Base-by-base conservation (phyloP, 208 protist species). In the Crithidia fasciculata region DNA sequence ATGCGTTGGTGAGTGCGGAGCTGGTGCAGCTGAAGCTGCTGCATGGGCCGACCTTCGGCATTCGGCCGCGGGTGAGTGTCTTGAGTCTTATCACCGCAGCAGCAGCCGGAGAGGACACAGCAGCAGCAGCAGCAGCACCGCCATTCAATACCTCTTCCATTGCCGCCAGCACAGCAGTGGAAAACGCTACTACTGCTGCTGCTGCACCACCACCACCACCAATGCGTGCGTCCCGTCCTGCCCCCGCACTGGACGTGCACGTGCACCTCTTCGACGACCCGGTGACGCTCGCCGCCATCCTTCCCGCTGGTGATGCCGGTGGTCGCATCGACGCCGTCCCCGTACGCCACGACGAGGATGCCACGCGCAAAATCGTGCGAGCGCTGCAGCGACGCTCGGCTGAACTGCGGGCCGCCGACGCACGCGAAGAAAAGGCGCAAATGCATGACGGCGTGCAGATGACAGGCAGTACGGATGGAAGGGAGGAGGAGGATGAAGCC, bases 1-100 rank as follows among this genome's bases (percentile, higher is more conserved):
- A 98, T 72, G 93, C 94, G 6, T 45, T 64, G n/a, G 81, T 86
- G 8, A 93, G 90, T 62, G 82, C 92, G 28, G 85, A 97, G 58
- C 81, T 98, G 18, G 82, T 91, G 45, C 79, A 88, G 53, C 74
- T 98, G 13, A 97, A 97, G 72, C 67, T 97, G 39, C 40, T 79
- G 10, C n/a, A 93, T 40, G 95, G 95, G 9, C 88, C 83, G 4
- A 44, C 67, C 9, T 96, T 97, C 78, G 95, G 90, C 19, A 55
- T 94, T 6, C 78, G 82, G 3, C 50, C 80, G 19, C 75, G 79
- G 8, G 85, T 91, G 16, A 96, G 81, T 74, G 76, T 96, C 8
- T 69, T 96, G 12, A 66, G 75, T 8, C 67, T 86, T 16, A 89
- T 96, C 49, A 57, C 80, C 4, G 72, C 67, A 5, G 82, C 85